Conservation (phyloP, 495 filamentous ascomycete genomes). For the Aspergillus haitiensis region DNA sequence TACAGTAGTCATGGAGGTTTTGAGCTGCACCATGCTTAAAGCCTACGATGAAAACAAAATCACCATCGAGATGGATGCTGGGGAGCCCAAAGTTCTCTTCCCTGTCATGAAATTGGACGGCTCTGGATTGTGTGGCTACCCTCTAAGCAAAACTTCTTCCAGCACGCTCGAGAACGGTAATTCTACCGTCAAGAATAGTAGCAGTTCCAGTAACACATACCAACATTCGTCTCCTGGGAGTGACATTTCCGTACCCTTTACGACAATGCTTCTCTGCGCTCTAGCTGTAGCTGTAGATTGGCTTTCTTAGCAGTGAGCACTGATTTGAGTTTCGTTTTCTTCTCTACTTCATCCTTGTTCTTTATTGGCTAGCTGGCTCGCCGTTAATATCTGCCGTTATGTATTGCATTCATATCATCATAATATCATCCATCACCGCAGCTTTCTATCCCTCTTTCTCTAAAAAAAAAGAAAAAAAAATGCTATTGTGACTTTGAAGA, state of each 20-base stretch:
- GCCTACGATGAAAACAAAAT: constrained; percentile 39
- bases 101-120: constrained; percentile 23
- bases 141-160: neutral
- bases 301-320: neutral
- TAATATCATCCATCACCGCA: neutral
- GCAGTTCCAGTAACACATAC: neutral
- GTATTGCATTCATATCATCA: neutral
- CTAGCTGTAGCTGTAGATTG: neutral
- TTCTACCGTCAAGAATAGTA: neutral
- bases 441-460: neutral
- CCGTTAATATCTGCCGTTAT: neutral
- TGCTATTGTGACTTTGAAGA: too few relatives aligned
- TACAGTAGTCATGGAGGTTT: constrained; percentile 47
- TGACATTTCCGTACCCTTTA: neutral
- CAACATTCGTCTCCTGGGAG: neutral
- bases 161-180: neutral
- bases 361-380: neutral
- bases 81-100: constrained; percentile 47
- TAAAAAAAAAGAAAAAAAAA: too few relatives aligned
- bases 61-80: constrained; percentile 38
- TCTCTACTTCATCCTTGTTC: neutral
- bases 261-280: neutral
- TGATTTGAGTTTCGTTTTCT: neutral
- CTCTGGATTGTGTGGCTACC: constrained; percentile 30
- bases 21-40: constrained; percentile 41